Conservation (phyloP, 2,329 filamentous ascomycete genomes). For the Plenodomus lindquistii region DNA sequence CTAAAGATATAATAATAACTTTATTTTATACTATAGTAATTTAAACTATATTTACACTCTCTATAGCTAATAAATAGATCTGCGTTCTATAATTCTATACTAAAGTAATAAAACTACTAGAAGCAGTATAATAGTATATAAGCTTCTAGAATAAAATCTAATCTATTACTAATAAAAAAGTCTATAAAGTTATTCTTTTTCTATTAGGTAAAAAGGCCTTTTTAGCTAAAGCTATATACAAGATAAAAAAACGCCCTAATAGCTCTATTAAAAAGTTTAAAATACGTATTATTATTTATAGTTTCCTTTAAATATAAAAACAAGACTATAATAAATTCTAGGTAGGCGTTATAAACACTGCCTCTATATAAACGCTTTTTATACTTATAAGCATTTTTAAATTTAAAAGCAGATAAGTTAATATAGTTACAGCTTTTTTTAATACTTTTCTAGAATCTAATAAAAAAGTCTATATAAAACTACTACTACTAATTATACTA, state of each 20-base stretch:
- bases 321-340: slow-evolving; percentile 35
- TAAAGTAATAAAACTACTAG: not conserved
- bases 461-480: slow-evolving; percentile 30
- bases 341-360: slow-evolving; percentile 24
- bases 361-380: slow-evolving; percentile 32
- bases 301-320: slow-evolving; percentile 28
- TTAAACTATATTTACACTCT: too few species aligned
- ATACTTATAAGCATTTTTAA: slow-evolving; percentile 18
- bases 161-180: not conserved
- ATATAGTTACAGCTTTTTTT: slow-evolving; percentile 40
- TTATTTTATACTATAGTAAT: too few species aligned
- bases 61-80: too few species aligned
- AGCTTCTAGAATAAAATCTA: not conserved
- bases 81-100: not conserved
- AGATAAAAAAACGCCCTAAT: slow-evolving; percentile 23
- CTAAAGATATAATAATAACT: too few species aligned
- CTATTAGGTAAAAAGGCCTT: not conserved
- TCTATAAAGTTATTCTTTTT: not conserved
- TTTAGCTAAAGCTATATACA: slow-evolving; percentile 22
- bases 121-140: not conserved
- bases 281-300: slow-evolving; percentile 26
- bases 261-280: slow-evolving; percentile 27
- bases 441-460: slow-evolving; percentile 32
- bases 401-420: slow-evolving; percentile 34
- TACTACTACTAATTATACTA: slow-evolving; percentile 16